phyloP scores from a whole-genome alignment of 2,329 filamentous ascomycete genomes.

The Aspergillus sergii region DNA sequence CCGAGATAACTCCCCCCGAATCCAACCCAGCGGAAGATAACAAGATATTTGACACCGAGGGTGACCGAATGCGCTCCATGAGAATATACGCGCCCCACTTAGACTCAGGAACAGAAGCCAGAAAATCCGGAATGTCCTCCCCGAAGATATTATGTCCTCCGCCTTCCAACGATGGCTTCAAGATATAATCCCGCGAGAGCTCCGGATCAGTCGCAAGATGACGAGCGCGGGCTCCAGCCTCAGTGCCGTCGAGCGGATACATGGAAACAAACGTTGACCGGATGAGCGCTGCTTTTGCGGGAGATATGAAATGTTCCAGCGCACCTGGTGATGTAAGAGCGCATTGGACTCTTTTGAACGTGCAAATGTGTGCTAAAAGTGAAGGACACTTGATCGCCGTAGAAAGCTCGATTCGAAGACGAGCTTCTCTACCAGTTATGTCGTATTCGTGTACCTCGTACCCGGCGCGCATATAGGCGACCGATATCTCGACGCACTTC shows the following conservation, averaged over 20 bases:
- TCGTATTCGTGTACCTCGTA: slow-evolving; percentile 47
- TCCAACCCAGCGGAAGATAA: slow-evolving; percentile 35
- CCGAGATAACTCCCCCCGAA: slow-evolving; percentile 44
- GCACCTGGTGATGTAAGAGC: slow-evolving; percentile 36
- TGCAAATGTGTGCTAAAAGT: slow-evolving; percentile 44
- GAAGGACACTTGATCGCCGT: slow-evolving; percentile 50
- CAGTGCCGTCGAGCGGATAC: slow-evolving; percentile 38
- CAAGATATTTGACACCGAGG: slow-evolving; percentile 34
- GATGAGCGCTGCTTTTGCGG: slow-evolving; percentile 30
- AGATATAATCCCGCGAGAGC: slow-evolving; percentile 34
- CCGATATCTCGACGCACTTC: slow-evolving; percentile 41
- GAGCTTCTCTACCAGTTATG: slow-evolving; percentile 28
- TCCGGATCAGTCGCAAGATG: slow-evolving; percentile 26
- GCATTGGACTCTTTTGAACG: slow-evolving; percentile 50
- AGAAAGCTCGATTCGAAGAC: slow-evolving; percentile 42
- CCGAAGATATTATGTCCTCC: slow-evolving; percentile 49
- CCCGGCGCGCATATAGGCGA: slow-evolving; percentile 49
- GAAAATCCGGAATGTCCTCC: slow-evolving; percentile 38
- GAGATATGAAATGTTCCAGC: slow-evolving; percentile 37
- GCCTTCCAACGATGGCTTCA: slow-evolving; percentile 50
- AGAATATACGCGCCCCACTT: slow-evolving; percentile 41
- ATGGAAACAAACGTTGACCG: slow-evolving; percentile 42
- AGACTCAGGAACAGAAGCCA: slow-evolving; percentile 27
- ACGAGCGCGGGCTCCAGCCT: slow-evolving; percentile 29
- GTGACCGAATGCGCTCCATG: slow-evolving; percentile 46